phyloP scores from a whole-genome alignment of 148 eudicot genomes.

The Amaranthus cruentus region DNA sequence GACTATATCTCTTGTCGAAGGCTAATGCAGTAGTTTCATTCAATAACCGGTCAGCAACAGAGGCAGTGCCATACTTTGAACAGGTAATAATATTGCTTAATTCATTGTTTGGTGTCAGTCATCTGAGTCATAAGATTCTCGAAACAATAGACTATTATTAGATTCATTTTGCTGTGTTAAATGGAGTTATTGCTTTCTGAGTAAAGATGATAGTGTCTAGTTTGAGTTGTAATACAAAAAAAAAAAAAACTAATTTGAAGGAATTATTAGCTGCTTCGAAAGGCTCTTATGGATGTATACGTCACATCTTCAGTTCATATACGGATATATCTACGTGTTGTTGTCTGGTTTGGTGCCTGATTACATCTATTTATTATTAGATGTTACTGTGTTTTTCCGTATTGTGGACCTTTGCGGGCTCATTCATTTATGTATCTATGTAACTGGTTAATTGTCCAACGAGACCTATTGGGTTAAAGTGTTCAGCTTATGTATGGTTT shows the following conservation, averaged over 20 bases:
- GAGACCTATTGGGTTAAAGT: no score
- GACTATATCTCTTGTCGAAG: conserved; percentile 48
- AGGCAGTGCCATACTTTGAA: conserved; percentile 98
- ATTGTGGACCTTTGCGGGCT: no score
- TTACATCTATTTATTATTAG: no score
- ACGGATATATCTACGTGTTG: not conserved
- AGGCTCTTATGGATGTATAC: not conserved
- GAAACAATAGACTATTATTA: not conserved
- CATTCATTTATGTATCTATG: no score
- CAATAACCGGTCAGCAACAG: conserved; percentile 96
- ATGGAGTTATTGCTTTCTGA: not conserved
- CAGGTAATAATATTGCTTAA: conserved; percentile 50
- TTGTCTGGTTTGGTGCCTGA: not conserved
- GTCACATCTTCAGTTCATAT: not conserved
- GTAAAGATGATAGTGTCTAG: no score
- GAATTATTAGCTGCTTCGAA: not conserved
- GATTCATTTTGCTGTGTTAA: not conserved
- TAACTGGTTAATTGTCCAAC: no score
- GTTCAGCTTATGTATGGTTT: no score
- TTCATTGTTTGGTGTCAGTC: not conserved
- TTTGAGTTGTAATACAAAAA: no score
- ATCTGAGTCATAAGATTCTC: not conserved
- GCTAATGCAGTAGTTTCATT: conserved; percentile 93
- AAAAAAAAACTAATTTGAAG: not conserved
- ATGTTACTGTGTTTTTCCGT: no score